Conservation (phyloP, 1,284 basidiomycete species). For the Vanrija sp. region DNA sequence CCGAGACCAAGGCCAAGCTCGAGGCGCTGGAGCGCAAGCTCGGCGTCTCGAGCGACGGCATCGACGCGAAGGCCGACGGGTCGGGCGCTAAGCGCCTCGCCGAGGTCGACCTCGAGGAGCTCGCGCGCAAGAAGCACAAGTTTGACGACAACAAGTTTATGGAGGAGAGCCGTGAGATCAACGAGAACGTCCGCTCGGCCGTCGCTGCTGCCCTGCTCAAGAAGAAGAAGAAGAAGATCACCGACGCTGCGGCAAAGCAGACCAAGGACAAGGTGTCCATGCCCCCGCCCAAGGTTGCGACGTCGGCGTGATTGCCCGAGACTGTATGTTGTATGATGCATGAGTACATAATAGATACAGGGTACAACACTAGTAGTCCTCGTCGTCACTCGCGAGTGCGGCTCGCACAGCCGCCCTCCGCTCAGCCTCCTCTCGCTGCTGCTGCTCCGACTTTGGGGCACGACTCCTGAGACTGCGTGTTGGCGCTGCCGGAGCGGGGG, state of each 20-base stretch:
- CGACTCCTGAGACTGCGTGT: conserved; percentile 29
- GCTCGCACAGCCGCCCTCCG: conserved; percentile 20
- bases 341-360: background rate
- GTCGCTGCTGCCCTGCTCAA: conserved; percentile 60
- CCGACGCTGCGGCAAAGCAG: conserved; percentile 54
- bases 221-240: conserved; percentile 21
- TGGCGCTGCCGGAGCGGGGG: conserved; percentile 4
- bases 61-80: conserved; percentile 10
- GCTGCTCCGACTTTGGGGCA: conserved; percentile 24
- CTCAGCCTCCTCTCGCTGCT: conserved; percentile 25
- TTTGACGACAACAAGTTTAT: conserved; percentile 90
- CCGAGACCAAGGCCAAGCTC: conserved; percentile 78
- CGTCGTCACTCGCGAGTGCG: conserved; percentile 26
- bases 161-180: conserved; percentile 86
- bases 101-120: conserved; percentile 48
- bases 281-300: conserved; percentile 26
- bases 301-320: background rate
- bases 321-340: background rate
- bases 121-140: conserved; percentile 73
- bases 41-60: conserved; percentile 55
- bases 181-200: conserved; percentile 86
- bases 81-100: conserved; percentile 48
- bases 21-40: conserved; percentile 77
- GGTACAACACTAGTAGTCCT: background rate
- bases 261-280: conserved; percentile 34